Evolutionary conservation across 2,329 filamentous ascomycete genomes (phyloP), one percentile per base, ranked within the genome.

Genomic region (Aspergillus intermedius): DNA sequence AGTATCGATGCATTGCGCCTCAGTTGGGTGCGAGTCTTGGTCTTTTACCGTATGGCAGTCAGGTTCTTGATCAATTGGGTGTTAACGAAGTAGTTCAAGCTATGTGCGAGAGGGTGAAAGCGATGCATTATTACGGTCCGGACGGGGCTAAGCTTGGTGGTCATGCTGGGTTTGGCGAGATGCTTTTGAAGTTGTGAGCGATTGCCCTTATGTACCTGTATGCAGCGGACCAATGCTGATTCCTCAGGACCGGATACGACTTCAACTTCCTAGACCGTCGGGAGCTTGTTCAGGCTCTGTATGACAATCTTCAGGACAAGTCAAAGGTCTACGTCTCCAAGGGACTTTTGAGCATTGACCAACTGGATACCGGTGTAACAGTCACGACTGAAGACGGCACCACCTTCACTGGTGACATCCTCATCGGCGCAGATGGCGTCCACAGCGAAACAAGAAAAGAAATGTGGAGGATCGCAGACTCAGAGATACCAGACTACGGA

Each of bases 21-120:
- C 63, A 71, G 21, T 60, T 73, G 0, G 78, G 78, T 0, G 76
- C 76, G 0, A 72, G 68, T 3, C 75, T 81, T 25, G 74, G 67
- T 1, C 52, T 80, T 0, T 51, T 68, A 0, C 64, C 77, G 0
- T 66, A 74, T 19, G 73, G 74, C 0, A 48, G 61, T 3, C 65
- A 71, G 0, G 72, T 80, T 5, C 56, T 79, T 0, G 76, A 79
- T 44, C 78, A 81, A 56, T 56, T 81, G 0, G 77, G 74, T 1
- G 50, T 66, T 34, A 70, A 54, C 22, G 61, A 68, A 2, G 47
- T 53, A 10, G 53, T 66, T 12, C 34, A 48, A 8, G 19, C 41
- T 2, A 46, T 48, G 4, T 13, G 17, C 9, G 45, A 39, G 46
- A 28, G 42, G 5, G 3, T 47, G 23, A 5, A 49, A 7, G 19